These are phyloP conservation scores for Aspergillus proliferans DNA, from an alignment of 2,329 filamentous ascomycete species.

Conservation along the genomic window DNA sequence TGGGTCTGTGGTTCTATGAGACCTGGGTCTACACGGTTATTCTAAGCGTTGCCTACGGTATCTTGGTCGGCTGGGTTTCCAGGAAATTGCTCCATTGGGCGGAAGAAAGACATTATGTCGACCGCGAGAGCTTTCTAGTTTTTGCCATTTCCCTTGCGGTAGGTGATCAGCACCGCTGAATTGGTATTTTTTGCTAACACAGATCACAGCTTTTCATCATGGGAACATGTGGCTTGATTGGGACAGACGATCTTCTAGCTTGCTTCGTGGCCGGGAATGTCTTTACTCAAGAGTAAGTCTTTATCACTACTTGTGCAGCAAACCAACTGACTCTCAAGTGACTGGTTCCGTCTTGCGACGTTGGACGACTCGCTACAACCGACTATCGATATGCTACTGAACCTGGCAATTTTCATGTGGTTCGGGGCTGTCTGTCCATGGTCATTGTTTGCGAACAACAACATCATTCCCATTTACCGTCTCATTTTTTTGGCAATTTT, in stretches of 20 bases:
- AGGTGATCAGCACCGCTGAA: slow-evolving; percentile 25
- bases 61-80: slow-evolving; percentile 69
- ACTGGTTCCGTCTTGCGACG: slow-evolving; percentile 88
- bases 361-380: slow-evolving; percentile 88
- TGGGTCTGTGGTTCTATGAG: slow-evolving; percentile 77
- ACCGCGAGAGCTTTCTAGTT: slow-evolving; percentile 79
- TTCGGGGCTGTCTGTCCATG: slow-evolving; percentile 82
- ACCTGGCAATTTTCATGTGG: slow-evolving; percentile 84
- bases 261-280: slow-evolving; percentile 89
- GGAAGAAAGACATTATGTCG: slow-evolving; percentile 72
- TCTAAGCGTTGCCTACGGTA: slow-evolving; percentile 71
- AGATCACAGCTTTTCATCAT: slow-evolving; percentile 63
- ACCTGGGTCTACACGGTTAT: slow-evolving; percentile 80
- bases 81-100: slow-evolving; percentile 80
- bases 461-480: slow-evolving; percentile 65
- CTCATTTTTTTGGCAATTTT: slow-evolving; percentile 68
- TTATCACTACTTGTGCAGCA: background rate
- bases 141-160: slow-evolving; percentile 76
- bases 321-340: slow-evolving; percentile 37
- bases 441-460: slow-evolving; percentile 61
- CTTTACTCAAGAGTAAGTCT: slow-evolving; percentile 72
- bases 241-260: slow-evolving; percentile 81
- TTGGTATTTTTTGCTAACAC: slow-evolving; percentile 5
- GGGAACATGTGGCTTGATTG: slow-evolving; percentile 79
- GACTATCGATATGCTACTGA: slow-evolving; percentile 90